phyloP scores from a whole-genome alignment of 441 rosid species.

The Croton laevigatus region DNA sequence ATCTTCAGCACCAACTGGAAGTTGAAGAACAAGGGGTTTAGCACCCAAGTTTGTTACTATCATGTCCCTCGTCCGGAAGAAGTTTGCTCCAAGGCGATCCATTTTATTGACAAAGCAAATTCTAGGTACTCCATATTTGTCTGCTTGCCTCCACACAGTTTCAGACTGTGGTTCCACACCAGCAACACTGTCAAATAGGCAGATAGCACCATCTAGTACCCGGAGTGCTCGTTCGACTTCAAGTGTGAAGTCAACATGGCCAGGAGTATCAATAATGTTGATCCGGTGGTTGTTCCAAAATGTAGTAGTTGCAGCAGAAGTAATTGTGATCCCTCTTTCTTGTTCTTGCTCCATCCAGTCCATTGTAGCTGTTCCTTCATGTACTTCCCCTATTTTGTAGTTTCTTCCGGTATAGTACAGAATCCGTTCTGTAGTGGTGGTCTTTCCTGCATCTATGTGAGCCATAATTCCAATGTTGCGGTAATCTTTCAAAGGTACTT shows the following conservation, averaged over 20 bases:
- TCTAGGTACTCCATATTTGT: conserved; percentile 92
- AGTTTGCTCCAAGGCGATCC: conserved; percentile 97
- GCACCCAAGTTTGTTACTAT: conserved; percentile 92
- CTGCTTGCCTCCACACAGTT: conserved; percentile 99
- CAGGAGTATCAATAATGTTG: conserved; percentile 94
- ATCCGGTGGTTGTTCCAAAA: conserved; percentile 87
- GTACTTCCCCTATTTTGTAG: conserved; percentile 96
- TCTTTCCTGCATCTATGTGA: conserved; percentile 96
- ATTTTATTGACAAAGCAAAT: conserved; percentile 95
- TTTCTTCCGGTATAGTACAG: conserved; percentile 87
- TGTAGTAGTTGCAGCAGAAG: conserved; percentile 94
- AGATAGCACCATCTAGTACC: conserved; percentile 91
- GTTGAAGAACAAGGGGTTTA: conserved; percentile 80
- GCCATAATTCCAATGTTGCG: conserved; percentile 97
- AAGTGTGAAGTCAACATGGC: conserved; percentile 94
- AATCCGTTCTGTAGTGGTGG: conserved; percentile 91
- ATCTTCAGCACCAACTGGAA: conserved; percentile 95
- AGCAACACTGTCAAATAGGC: conserved; percentile 97
- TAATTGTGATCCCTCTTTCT: conserved; percentile 96
- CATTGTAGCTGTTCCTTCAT: conserved; percentile 98
- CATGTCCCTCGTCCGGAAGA: conserved; percentile 91
- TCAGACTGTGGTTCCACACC: conserved; percentile 99
- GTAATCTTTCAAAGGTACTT: conserved; percentile 73
- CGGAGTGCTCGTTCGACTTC: conserved; percentile 96
- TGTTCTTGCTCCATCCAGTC: conserved; percentile 99